A percentile compares a stretch with the other conserved stretches of the same genome.
phyloP scores from a whole-genome alignment of 768 basidiomycete genomes.

The Pholiota microspora region DNA sequence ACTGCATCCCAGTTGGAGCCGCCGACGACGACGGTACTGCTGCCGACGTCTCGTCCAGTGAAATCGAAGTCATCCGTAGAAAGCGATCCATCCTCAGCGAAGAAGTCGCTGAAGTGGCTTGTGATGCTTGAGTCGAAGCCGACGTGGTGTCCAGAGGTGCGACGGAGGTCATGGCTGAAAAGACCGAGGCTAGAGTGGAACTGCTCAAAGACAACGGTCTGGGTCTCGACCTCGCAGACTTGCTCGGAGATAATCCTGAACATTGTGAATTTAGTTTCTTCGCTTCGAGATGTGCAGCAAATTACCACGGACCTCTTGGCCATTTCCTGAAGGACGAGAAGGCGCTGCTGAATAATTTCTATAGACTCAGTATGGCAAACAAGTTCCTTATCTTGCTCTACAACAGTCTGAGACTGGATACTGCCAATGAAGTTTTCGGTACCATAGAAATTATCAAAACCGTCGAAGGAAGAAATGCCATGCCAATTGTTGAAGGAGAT shows the following conservation, averaged over 20 bases:
- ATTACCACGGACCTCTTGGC: conserved; percentile 35
- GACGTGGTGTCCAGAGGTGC: conserved; percentile 32
- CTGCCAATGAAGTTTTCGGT: conserved; percentile 38
- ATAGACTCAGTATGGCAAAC: conserved; percentile 36
- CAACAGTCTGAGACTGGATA: conserved; percentile 25
- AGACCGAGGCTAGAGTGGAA: conserved; percentile 32
- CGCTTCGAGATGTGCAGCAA: not conserved
- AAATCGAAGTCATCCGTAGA: conserved; percentile 37
- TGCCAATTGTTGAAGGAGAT: conserved; percentile 36
- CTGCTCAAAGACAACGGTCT: conserved; percentile 42
- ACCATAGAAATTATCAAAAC: conserved; percentile 49
- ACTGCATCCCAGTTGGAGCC: conserved; percentile 38
- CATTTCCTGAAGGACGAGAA: conserved; percentile 42
- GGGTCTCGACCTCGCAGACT: conserved; percentile 49
- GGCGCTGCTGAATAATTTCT: conserved; percentile 43
- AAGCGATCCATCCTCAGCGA: conserved; percentile 33
- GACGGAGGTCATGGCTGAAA: conserved; percentile 39
- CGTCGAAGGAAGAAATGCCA: conserved; percentile 32
- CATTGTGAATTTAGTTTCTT: not conserved
- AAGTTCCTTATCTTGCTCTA: conserved; percentile 29
- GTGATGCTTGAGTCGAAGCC: conserved; percentile 37
- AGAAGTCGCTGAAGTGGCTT: conserved; percentile 28
- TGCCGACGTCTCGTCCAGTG: conserved; percentile 37
- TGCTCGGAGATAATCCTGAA: conserved; percentile 41
- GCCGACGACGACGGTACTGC: conserved; percentile 28